Conservation (phyloP, 140 eudicot species). For the Ambrosia hybrid region DNA sequence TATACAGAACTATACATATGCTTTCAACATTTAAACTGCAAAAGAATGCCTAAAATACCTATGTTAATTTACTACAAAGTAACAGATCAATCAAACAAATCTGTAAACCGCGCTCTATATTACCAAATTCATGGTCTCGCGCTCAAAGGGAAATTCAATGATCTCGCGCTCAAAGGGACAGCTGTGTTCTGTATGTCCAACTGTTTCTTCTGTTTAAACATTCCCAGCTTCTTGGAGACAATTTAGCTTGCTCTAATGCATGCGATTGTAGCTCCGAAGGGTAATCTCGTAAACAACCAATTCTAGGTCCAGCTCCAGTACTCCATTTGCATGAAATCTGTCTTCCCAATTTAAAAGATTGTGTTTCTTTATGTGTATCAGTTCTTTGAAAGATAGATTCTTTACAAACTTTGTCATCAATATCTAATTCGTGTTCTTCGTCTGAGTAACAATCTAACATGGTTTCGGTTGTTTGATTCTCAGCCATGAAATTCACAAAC, state of each 20-base stretch:
- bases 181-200: conserved; percentile 26
- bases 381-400: conserved; percentile 51
- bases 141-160: too few relatives aligned
- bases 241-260: conserved; percentile 66
- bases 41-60: conserved; percentile 33
- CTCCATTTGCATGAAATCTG: conserved; percentile 88
- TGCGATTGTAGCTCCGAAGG: conserved; percentile 79
- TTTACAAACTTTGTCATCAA: conserved; percentile 43
- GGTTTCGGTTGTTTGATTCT: conserved; percentile 27
- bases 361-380: conserved; percentile 58
- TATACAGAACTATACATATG: conserved; percentile 31
- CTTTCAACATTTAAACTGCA: conserved; percentile 4
- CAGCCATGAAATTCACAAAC: conserved; percentile 28
- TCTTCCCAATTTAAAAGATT: conserved; percentile 64
- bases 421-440: conserved; percentile 30
- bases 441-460: conserved; percentile 43
- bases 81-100: conserved; percentile 21
- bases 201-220: conserved; percentile 21
- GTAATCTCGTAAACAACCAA: conserved; percentile 86
- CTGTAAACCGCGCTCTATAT: not conserved
- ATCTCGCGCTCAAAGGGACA: conserved; percentile 24
- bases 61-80: conserved; percentile 9
- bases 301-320: conserved; percentile 96
- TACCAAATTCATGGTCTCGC: not conserved
- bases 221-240: conserved; percentile 73